Base-by-base conservation (phyloP, 2,329 filamentous ascomycete species). In the Corinectria fuckeliana region DNA sequence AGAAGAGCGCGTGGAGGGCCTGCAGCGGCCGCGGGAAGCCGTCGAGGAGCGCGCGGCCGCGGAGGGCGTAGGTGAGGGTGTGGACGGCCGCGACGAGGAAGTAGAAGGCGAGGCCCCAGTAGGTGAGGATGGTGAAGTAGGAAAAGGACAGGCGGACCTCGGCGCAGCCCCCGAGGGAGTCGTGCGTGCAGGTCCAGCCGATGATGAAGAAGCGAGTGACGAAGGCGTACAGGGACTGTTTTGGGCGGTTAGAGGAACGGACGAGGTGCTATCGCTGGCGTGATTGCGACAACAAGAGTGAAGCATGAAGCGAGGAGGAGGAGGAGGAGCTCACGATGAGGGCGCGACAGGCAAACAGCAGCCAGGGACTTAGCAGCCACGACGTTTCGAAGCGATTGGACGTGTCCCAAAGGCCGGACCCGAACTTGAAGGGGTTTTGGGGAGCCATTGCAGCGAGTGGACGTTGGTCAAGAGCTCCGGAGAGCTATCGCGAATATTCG, bases 21-120 rank as follows among this genome's bases (percentile, higher is more conserved):
- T 90, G 88, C 21, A 91, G 81, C 1, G 80, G 77, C 0, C 86
- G 83, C 0, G 88, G 87, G 75, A 87, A 83, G 28, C 77, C 76
- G 69, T 86, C 80, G 64, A 90, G 82, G 5, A 90, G 80, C 0
- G 86, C 78, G 3, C 74, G 71, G 42, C 84, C 82, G 25, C 77
- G 77, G 39, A 78, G 75, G 11, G 84, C 83, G 77, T 94, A 95
- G 47, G 81, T 82, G 51, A 86, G 77, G 5, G 90, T 92, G 78
- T 96, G 91, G 16, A 86, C 62, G 16, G 89, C 81, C 1, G 89
- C 82, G 69, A 88, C 78, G 56, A 88, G 80, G 73, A 89, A 89
- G 81, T 96, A 96, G 78, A 93, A 94, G 21, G 85, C 88, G 32
- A 94, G 77, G 2, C 91, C 91, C 91, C 91, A 95, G 81, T 89